Conservation (phyloP, 2,329 filamentous ascomycete genomes). For the Fusarium fujikuroi region DNA sequence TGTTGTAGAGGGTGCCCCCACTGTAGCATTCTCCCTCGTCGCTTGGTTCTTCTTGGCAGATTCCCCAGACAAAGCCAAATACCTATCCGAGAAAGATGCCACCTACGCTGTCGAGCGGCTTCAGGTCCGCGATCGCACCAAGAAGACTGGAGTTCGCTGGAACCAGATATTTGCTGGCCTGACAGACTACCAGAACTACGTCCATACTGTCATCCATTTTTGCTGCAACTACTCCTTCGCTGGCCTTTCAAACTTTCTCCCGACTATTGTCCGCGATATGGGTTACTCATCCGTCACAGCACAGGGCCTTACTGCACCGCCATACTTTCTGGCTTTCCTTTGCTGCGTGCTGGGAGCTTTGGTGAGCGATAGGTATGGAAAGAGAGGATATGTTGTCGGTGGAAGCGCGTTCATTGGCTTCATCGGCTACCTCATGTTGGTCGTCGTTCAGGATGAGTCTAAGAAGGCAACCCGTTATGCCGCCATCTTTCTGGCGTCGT, state of each 20-base stretch:
- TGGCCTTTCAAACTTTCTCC: slow-evolving; percentile 26
- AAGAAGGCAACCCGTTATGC: slow-evolving; percentile 5
- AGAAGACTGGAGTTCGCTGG: slow-evolving; percentile 17
- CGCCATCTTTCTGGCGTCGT: slow-evolving; percentile 3
- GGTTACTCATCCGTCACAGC: slow-evolving; percentile 15
- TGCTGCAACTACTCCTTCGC: slow-evolving; percentile 34
- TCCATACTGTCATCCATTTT: slow-evolving; percentile 28
- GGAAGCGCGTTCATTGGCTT: neutral
- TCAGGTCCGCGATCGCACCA: slow-evolving; percentile 2
- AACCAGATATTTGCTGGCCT: slow-evolving; percentile 18
- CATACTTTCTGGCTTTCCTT: slow-evolving; percentile 16
- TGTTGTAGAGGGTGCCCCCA: slow-evolving; percentile 9
- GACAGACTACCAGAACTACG: slow-evolving; percentile 20
- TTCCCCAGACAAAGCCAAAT: slow-evolving; percentile 10
- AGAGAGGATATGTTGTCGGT: slow-evolving; percentile 1
- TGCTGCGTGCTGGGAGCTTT: slow-evolving; percentile 14
- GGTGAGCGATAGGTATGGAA: slow-evolving; percentile 4
- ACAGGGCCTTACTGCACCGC: slow-evolving; percentile 16
- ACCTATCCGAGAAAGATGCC: slow-evolving; percentile 3
- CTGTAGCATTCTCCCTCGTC: slow-evolving; percentile 9
- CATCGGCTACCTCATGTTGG: slow-evolving; percentile 12
- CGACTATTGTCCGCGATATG: slow-evolving; percentile 15
- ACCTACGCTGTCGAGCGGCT: slow-evolving; percentile 5
- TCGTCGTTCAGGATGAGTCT: slow-evolving; percentile 8
- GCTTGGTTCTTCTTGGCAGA: slow-evolving; percentile 29